A percentile compares a stretch with the other conserved stretches of the same genome.
phyloP scores from a whole-genome alignment of 257 asterid genomes.

The Nicotiana paniculata region DNA sequence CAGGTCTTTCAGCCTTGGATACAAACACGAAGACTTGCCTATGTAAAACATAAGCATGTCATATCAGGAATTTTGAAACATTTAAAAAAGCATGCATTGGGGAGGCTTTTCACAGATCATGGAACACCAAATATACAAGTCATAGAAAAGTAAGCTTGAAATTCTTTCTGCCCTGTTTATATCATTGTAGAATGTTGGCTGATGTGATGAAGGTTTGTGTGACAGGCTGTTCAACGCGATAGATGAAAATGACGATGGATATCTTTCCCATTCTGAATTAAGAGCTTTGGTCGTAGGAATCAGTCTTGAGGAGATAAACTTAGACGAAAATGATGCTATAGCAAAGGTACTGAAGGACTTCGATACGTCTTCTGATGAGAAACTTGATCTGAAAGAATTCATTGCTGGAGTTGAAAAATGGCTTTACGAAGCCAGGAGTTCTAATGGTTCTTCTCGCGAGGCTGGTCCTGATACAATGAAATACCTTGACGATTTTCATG shows the following conservation, averaged over 20 bases:
- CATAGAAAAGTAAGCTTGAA: slow-evolving; percentile 38
- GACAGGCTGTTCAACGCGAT: slow-evolving; percentile 58
- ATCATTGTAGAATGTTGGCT: background rate
- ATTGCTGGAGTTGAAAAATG: slow-evolving; percentile 51
- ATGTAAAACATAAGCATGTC: slow-evolving; percentile 70
- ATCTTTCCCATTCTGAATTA: slow-evolving; percentile 53
- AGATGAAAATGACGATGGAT: slow-evolving; percentile 53
- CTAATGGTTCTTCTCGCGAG: slow-evolving; percentile 16
- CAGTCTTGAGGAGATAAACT: slow-evolving; percentile 50
- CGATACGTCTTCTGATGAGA: slow-evolving; percentile 44
- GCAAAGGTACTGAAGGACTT: slow-evolving; percentile 65
- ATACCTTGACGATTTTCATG: slow-evolving; percentile 52
- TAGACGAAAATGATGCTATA: slow-evolving; percentile 55
- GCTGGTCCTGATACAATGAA: slow-evolving; percentile 45
- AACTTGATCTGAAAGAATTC: slow-evolving; percentile 48
- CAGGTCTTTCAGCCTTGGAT: slow-evolving; percentile 87
- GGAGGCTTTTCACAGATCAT: slow-evolving; percentile 54
- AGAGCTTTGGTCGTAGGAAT: slow-evolving; percentile 70
- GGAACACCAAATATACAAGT: slow-evolving; percentile 59
- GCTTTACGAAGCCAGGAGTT: slow-evolving; percentile 62
- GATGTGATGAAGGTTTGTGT: slow-evolving; percentile 7
- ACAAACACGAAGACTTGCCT: slow-evolving; percentile 68
- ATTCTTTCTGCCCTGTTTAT: background rate
- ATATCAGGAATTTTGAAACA: slow-evolving; percentile 71
- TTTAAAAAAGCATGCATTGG: slow-evolving; percentile 56